Base-by-base conservation (phyloP, 306 rosid genomes). In the Inga laurina region DNA sequence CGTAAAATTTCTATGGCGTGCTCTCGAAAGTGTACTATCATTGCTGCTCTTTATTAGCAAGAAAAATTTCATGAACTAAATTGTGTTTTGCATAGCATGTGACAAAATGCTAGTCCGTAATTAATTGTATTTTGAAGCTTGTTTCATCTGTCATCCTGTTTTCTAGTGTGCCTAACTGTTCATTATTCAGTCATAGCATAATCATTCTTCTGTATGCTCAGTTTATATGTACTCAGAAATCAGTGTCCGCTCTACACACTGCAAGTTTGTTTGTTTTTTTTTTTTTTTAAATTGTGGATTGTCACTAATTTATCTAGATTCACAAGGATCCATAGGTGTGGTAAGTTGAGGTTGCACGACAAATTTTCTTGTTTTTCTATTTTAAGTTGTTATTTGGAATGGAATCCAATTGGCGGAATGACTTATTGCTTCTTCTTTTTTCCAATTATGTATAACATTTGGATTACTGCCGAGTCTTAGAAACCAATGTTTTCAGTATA, bases 21-120 rank as follows among this genome's bases (percentile, higher is more conserved):
- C 77, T 81, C 83, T 65, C 71, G 24, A 41, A 68, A 81, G 79
- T 73, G 75, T 77, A 77, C 52, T 19, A 22, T 4, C 13, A 4
- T n/a, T 70, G 30, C 18, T 71, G 61, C 52, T 76, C 52, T 59
- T 72, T 56, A 75, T 10, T 81, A 7, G 71, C 72, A 12, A 24
- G 68, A 62, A 44, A 77, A 71, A 64, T 51, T 77, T 34, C 72
- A 39, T 77, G 3, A 65, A 65, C 30, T 32, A n/a, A 8, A 18
- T 57, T 49, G 9, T 56, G 67, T 73, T 74, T 82, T 74, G 59
- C 43, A 30, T 15, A 43, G 62, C 30, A 70, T 66, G 45, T 30
- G 12, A 18, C 44, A 44, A 35, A 69, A 21, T 75, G 72, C 22
- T 56, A 15, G 45, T 43, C 35, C 75, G 43, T 41, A 41, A 12